Conservation (phyloP, 768 basidiomycete species). For the Calocybe indica region DNA sequence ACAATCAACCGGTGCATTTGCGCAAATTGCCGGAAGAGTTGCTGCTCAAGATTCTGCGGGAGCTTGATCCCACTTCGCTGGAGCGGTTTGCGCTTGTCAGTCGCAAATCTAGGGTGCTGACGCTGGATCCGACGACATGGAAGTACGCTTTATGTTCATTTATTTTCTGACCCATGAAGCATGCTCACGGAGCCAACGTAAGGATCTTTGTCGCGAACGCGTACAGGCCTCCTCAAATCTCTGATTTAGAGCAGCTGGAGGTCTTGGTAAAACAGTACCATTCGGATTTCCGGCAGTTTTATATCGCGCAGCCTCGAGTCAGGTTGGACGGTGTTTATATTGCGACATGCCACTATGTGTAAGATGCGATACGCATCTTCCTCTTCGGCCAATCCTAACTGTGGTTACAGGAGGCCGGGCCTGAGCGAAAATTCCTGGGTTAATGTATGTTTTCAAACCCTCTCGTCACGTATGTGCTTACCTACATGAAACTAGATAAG, state of each 20-base stretch:
- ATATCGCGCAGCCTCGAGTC: constrained; percentile 79
- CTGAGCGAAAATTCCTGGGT: constrained; percentile 85
- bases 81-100: constrained; percentile 75
- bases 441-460: constrained; percentile 44
- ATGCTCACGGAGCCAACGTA: not conserved
- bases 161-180: not conserved
- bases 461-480: not conserved
- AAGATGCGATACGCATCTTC: constrained; percentile 18
- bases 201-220: constrained; percentile 61
- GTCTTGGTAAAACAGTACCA: constrained; percentile 45
- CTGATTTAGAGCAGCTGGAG: constrained; percentile 41
- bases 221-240: constrained; percentile 75
- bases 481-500: constrained; percentile 42
- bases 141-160: constrained; percentile 38
- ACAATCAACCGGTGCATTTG: constrained; percentile 50
- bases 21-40: constrained; percentile 71
- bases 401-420: constrained; percentile 53
- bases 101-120: constrained; percentile 69
- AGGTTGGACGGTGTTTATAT: constrained; percentile 90
- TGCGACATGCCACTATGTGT: constrained; percentile 86
- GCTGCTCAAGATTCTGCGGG: constrained; percentile 57
- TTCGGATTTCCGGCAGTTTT: constrained; percentile 68
- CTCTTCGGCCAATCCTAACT: constrained; percentile 6
- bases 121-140: constrained; percentile 70
- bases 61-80: constrained; percentile 59